Percentiles rank a stretch among this genome's conserved stretches.
Evolutionary conservation across 2,329 filamentous ascomycete species (phyloP).

Genomic region (Colletotrichum caudatum): DNA sequence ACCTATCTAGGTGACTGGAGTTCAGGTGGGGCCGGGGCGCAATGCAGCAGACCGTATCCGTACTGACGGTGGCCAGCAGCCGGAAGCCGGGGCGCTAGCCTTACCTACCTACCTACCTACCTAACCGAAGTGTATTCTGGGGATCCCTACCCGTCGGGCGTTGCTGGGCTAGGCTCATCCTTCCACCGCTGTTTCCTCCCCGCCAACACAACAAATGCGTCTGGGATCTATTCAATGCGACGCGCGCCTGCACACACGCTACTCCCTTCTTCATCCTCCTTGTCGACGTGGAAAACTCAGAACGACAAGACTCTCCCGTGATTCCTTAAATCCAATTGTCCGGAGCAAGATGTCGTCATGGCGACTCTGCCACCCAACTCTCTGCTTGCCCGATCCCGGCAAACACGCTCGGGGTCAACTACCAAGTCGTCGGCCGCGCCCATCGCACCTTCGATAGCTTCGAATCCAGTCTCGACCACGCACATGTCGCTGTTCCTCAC

Average conservation of each 20-base stretch:
- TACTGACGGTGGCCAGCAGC: slow-evolving; percentile 1
- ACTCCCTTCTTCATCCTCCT: slow-evolving; percentile 8
- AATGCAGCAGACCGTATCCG: too few species aligned
- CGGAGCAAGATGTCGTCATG: slow-evolving; percentile 48
- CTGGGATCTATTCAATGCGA: slow-evolving; percentile 34
- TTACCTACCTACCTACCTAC: too few species aligned
- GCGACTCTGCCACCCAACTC: slow-evolving; percentile 49
- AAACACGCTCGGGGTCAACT: slow-evolving; percentile 41
- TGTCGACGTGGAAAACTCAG: not conserved
- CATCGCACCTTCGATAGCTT: slow-evolving; percentile 33
- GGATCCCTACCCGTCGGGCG: slow-evolving; percentile 14
- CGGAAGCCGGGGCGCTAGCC: not conserved
- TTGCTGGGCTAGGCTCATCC: slow-evolving; percentile 35
- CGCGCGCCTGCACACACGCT: slow-evolving; percentile 1
- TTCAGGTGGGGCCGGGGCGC: not conserved
- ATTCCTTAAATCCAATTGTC: not conserved
- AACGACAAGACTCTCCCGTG: slow-evolving; percentile 12
- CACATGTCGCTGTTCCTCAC: slow-evolving; percentile 79
- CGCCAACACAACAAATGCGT: slow-evolving; percentile 40
- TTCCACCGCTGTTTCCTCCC: slow-evolving; percentile 39
- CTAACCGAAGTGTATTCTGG: slow-evolving; percentile 1
- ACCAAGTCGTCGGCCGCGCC: slow-evolving; percentile 37
- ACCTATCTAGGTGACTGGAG: too few species aligned
- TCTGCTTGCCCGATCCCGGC: slow-evolving; percentile 48
- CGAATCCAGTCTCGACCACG: slow-evolving; percentile 58